Evolutionary conservation across 495 filamentous ascomycete species (phyloP), one percentile per base, ranked within the genome.

Genomic region (Xylaria scruposa): DNA sequence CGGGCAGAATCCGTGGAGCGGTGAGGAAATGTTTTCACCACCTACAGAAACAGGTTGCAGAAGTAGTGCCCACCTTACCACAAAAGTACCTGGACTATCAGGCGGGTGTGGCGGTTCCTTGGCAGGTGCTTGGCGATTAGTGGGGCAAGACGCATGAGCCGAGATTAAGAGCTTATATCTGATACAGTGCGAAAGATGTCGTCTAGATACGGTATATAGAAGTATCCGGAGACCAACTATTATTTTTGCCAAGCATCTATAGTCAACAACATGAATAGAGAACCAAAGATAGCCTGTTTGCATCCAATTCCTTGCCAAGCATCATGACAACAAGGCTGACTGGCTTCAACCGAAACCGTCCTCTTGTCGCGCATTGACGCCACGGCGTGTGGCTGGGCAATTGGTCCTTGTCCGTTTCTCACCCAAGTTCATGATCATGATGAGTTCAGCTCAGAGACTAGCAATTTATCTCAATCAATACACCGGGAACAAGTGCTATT

Each of bases 1-100:
- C 75, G 64, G 77, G 77, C 77, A 79, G 77, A 79, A 79, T 79
- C 12, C 19, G 33, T 56, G 65, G 75, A 76, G 77, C 77, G 77
- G 77, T 79, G 77, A 75, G 67, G 12, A 49, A 40, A 65, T 72
- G 49, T 70, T 73, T 73, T 73, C 67, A 73, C 72, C 72, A 73
- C 72, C 65, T 70, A 33, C 56, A 17, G 3, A 38, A 38, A 38
- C 21, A 13, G 10, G 38, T 12, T 42, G 12, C 9, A 42, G 38
- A 42, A 42, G 10, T 13, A 42, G 38, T 42, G 33, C n/a, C 17
- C 19, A n/a, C n/a, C n/a, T n/a, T n/a, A n/a, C n/a, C n/a, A 46
- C 17, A 19, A 26, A 62, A 46, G 60, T 26, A 24, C 31, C 1
- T 44, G 13, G 42, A n/a, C 1, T 44, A 17, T 17, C 44, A 17